Base-by-base conservation (phyloP, 169 alveolate species). In the Plasmodium gaboni region DNA sequence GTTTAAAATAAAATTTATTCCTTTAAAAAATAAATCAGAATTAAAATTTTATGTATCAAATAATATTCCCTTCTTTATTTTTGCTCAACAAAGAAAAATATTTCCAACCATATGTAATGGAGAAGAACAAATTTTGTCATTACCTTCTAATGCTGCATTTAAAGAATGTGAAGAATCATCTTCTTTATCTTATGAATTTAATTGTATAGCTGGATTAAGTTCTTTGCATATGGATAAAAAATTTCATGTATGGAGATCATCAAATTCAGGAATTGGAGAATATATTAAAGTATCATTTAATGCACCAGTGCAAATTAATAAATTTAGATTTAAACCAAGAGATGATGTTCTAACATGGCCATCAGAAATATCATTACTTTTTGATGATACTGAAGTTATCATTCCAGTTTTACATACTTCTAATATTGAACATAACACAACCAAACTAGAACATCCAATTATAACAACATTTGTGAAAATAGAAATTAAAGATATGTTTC, bases 341-440 rank as follows among this genome's bases (percentile, higher is more conserved):
- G 96, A 94, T 60, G 83, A 93, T 64, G 73, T 94, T 2, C 70
- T 80, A 15, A 71, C 94, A 53, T 94, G 96, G 96, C 93, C 94
- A 1, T 87, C 95, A 15, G 88, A 92, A 60, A 44, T 94, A 26
- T 64, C 94, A 4, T 73, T 94, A 26, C 92, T 70, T 5, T 94
- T 71, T 59, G 96, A 88, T 60, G 95, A 92, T 38, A 63, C 86
- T 0, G 74, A 89, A 51, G 78, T 90, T 53, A 55, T 89, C 7
- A 55, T 94, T 26, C 92, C 89, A 24, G 60, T 94, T n/a, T 73
- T 90, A 61, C 95, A 94, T 42, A 86, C 96, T n/a, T 88, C 85
- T 46, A 93, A 87, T 65, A 93, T 90, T 59, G 78, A 73, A 7
- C 53, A 80, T 1, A 91, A 91, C 57, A 53, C 88, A 19, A 80